Percentiles rank a stretch among this genome's conserved stretches.
These are phyloP conservation scores for Neurospora sp. DNA, from an alignment of 495 filamentous ascomycete species.

Conservation along the genomic window DNA sequence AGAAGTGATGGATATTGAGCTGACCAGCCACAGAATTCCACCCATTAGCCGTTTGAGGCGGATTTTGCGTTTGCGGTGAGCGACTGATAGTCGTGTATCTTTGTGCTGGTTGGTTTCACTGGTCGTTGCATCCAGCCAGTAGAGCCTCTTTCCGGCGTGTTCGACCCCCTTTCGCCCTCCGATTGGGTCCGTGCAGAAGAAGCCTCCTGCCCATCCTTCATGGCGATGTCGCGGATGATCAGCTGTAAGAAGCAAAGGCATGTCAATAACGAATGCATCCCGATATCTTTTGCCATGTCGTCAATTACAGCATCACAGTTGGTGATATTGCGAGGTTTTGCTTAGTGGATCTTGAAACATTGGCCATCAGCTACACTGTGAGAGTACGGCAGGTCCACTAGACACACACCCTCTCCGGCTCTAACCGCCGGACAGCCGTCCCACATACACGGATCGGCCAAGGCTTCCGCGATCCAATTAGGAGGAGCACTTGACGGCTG, in stretches of 20 bases:
- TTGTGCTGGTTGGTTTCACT: background rate
- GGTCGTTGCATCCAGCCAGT: background rate
- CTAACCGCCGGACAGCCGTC: slow-evolving; percentile 10
- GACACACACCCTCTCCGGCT: background rate
- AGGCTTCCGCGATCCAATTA: slow-evolving; percentile 38
- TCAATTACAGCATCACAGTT: background rate
- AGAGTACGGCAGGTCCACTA: background rate
- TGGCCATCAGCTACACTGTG: background rate
- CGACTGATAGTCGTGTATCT: background rate
- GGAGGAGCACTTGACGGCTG: slow-evolving; percentile 9
- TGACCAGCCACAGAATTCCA: background rate
- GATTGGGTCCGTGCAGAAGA: background rate
- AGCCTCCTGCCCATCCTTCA: background rate
- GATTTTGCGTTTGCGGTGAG: background rate
- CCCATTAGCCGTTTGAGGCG: background rate
- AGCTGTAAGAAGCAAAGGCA: background rate
- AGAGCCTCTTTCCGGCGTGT: background rate
- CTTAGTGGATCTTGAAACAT: background rate
- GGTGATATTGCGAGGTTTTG: background rate
- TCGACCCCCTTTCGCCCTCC: background rate
- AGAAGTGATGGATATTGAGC: background rate
- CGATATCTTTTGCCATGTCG: background rate
- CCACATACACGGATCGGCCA: slow-evolving; percentile 25
- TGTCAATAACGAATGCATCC: background rate
- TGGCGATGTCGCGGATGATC: background rate